Conservation (phyloP, 495 filamentous ascomycete species). For the Geoglossum glabrum region DNA sequence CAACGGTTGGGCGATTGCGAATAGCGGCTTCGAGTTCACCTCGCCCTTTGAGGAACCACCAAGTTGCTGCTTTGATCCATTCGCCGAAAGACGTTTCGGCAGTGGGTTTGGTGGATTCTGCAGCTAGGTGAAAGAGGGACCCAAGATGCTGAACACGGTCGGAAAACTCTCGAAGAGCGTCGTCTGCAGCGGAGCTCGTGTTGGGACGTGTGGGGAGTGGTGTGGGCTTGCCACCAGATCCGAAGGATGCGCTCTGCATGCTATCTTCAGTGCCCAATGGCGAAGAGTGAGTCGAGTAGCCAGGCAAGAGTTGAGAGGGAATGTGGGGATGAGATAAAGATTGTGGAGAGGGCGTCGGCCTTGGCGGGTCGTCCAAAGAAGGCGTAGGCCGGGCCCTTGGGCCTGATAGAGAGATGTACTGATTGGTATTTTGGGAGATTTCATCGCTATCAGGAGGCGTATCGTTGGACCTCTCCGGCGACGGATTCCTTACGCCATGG, state of each 20-base stretch:
- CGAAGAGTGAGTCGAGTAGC: not conserved
- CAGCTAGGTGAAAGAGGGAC: slow-evolving; percentile 46
- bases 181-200: slow-evolving; percentile 27
- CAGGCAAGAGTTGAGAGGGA: not conserved
- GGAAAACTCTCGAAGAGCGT: slow-evolving; percentile 33
- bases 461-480: not conserved
- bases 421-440: not conserved
- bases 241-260: not conserved
- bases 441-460: not conserved
- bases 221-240: not conserved
- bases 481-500: slow-evolving; percentile 9
- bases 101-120: slow-evolving; percentile 27
- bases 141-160: slow-evolving; percentile 35
- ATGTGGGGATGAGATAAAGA: not conserved
- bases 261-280: not conserved
- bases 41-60: slow-evolving; percentile 78
- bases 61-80: slow-evolving; percentile 48
- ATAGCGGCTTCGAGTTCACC: slow-evolving; percentile 49
- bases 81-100: slow-evolving; percentile 35
- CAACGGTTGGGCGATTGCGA: slow-evolving; percentile 33
- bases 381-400: not conserved
- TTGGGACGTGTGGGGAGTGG: not conserved
- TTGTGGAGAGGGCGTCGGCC: not conserved
- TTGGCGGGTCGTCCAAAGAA: not conserved
- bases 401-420: not conserved